Base-by-base conservation (phyloP, 129 eudicot species). In the Oenanthe sinensis region DNA sequence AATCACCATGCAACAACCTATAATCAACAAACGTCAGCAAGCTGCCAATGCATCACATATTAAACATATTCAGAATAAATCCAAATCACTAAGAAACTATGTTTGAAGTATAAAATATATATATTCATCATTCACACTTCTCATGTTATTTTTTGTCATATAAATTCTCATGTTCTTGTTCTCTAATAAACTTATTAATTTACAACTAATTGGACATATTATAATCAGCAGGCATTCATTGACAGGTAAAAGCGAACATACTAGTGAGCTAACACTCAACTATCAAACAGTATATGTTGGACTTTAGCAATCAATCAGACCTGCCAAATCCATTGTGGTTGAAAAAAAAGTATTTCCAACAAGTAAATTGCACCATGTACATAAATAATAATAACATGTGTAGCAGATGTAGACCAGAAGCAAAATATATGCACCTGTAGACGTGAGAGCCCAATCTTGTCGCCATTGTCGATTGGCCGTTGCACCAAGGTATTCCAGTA, bases 401-500 rank as follows among this genome's bases (percentile, higher is more conserved):
- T 44, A 62, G 46, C 47, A 24, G 47, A 14, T 63, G 2, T 77
- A 42, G n/a, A 75, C 10, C 52, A 67, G 50, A 68, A 28, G 45
- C 4, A 48, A 48, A 3, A 63, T 40, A 44, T 14, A 44, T 16
- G 74, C 28, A 94, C 98, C 97, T 94, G 98, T 75, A 94, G 90
- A 81, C 98, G 81, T 22, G 88, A 78, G 76, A 94, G 87, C 40
- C 96, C 98, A 69, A 80, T 83, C 76, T 83, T 65, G 16, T 85
- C 82, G 43, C 97, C 97, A 33, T 77, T 93, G 81, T 83, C 82
- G 49, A 94, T 87, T 8, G 98, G 97, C 1, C 88, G 89, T 69
- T 90, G 97, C 30, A 94, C 89, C 83, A 91, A 89, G 82, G 79
- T 87, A 86, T 81, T 86, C 98, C 97, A 94, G 74, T 90, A 91